Conservation (phyloP, 2,329 filamentous ascomycete species). For the Catunica adiposa region DNA sequence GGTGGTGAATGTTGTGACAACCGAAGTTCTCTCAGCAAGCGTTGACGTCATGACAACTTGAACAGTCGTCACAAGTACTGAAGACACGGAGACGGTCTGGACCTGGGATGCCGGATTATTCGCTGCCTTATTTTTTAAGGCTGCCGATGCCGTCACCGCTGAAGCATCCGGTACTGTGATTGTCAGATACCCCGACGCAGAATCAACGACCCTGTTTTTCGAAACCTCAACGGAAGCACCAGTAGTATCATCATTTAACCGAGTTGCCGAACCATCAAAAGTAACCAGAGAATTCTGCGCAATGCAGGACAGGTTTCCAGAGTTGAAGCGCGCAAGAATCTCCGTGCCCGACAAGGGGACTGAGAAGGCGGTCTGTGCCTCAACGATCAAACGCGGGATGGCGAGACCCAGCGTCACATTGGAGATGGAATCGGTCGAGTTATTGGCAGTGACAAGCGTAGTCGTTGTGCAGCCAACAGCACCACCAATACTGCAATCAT, state of each 20-base stretch:
- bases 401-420: slow-evolving; percentile 71
- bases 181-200: not conserved
- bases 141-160: not conserved
- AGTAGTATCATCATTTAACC: slow-evolving; percentile 19
- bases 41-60: slow-evolving; percentile 11
- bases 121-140: slow-evolving; percentile 2
- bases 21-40: slow-evolving; percentile 4
- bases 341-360: slow-evolving; percentile 54
- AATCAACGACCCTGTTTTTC: not conserved
- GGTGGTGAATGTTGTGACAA: slow-evolving; percentile 13
- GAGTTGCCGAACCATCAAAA: slow-evolving; percentile 45
- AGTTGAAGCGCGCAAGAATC: slow-evolving; percentile 62
- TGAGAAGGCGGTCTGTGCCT: slow-evolving; percentile 51
- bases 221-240: not conserved
- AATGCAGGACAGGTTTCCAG: slow-evolving; percentile 59
- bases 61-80: slow-evolving; percentile 7
- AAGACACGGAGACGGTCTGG: slow-evolving; percentile 8
- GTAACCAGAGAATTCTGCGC: slow-evolving; percentile 78
- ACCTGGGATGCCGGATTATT: not conserved
- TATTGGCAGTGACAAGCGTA: slow-evolving; percentile 27
- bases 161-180: slow-evolving; percentile 1
- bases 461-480: slow-evolving; percentile 38
- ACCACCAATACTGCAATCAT: slow-evolving; percentile 32
- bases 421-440: slow-evolving; percentile 24
- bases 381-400: slow-evolving; percentile 56